Base-by-base conservation (phyloP, 306 rosid species). In the Quercus glauca region DNA sequence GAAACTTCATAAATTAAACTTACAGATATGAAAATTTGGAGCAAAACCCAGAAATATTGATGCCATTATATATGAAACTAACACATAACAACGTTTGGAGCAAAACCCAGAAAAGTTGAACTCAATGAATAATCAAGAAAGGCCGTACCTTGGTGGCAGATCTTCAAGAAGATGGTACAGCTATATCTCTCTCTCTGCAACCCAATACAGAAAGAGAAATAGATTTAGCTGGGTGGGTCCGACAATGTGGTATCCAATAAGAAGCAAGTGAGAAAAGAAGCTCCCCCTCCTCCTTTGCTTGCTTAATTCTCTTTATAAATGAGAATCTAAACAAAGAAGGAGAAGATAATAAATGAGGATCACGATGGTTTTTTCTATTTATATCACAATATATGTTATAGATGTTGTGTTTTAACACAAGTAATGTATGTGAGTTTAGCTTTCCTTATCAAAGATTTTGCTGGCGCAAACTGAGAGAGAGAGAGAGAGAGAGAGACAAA, bases 241-340 rank as follows among this genome's bases (percentile, higher is more conserved):
- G 79, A 81, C 72, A 71, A 79, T 79, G 86, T 79, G 80, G 86
- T 84, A 74, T 83, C 91, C 78, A 73, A 77, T 82, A 71, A 69
- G 59, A 20, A 49, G 53, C 53, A 49, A 49, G 76, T 81, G 77
- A 21, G 72, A 64, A 69, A 69, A 73, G 70, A 73, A 49, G 18
- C 73, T 73, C 56, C 77, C 75, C 52, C 59, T 60, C 65, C 35
- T 57, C 12, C 45, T 41, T 73, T 68, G 73, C 78, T 35, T 69
- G 10, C 9, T 28, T n/a, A n/a, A n/a, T n/a, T 18, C 31, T 56
- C 33, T 49, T 67, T 37, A 21, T 63, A 26, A 31, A 72, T 20
- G 0, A 55, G 55, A 35, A 13, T 37, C 23, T 15, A 26, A 37
- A 9, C 14, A 31, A 10, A 33, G 33, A 45, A 78, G 23, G 49